Conservation (phyloP, 306 rosid species). For the Datisca glomerata region DNA sequence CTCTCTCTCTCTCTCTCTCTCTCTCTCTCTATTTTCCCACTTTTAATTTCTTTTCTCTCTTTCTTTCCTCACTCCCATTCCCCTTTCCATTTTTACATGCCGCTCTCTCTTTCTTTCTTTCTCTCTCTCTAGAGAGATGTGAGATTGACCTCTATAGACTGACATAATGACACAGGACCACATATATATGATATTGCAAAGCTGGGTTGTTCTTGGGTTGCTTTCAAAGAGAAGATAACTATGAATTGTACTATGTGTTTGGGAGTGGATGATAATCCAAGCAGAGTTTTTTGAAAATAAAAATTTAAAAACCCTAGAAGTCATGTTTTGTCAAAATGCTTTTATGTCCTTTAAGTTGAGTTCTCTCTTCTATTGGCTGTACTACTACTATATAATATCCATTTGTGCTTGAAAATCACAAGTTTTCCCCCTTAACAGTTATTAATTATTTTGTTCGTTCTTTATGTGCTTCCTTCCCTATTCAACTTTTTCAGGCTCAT, state of each 20-base stretch:
- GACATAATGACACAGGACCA: conserved; percentile 68
- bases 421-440: no score
- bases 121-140: conserved; percentile 2
- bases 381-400: no score
- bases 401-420: no score
- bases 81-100: conserved; percentile 78
- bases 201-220: conserved; percentile 53
- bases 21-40: conserved; percentile 64
- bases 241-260: conserved; percentile 17
- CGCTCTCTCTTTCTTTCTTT: conserved; percentile 17
- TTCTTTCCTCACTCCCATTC: not conserved
- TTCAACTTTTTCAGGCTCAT: no score
- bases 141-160: conserved; percentile 38
- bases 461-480: no score
- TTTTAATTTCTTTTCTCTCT: conserved; percentile 44
- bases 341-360: no score
- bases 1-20: not conserved
- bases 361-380: no score
- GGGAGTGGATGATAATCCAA: not conserved
- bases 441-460: no score
- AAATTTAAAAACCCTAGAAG: not conserved
- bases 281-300: not conserved
- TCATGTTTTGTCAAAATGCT: not conserved
- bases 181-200: conserved; percentile 29
- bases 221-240: conserved; percentile 75